These are phyloP conservation scores for Chytriomyces sp. DNA, from an alignment of 192 early-diverging fungal species.

Conservation along the genomic window DNA sequence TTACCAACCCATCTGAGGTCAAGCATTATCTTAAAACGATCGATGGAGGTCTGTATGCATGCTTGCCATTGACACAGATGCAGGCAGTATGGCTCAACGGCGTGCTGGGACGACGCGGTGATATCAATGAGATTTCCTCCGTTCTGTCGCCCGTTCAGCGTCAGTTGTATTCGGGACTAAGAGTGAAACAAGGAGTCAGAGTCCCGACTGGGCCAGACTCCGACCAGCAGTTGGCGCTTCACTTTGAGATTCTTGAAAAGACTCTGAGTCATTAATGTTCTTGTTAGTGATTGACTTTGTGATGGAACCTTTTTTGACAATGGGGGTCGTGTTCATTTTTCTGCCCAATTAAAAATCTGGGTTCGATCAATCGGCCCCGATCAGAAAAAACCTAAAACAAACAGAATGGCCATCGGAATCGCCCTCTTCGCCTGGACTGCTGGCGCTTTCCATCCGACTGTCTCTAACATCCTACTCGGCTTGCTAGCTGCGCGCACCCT, in stretches of 20 bases:
- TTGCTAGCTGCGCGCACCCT: no score
- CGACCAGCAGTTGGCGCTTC: neutral
- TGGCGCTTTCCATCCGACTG: no score
- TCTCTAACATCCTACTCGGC: no score
- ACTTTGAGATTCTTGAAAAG: neutral
- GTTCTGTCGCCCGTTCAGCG: neutral
- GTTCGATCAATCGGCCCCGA: no score
- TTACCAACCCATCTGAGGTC: neutral
- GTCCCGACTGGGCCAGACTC: neutral
- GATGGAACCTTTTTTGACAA: no score
- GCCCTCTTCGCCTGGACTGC: no score
- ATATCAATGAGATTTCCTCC: neutral
- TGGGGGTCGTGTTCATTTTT: no score
- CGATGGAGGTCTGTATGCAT: neutral
- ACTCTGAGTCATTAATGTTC: neutral
- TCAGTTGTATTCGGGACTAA: neutral
- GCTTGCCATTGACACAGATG: neutral
- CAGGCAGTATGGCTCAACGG: neutral
- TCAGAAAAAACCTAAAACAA: no score
- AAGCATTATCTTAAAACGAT: neutral
- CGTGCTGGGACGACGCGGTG: neutral
- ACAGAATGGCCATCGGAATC: no score
- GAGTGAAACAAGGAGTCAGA: neutral
- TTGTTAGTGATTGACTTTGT: no score
- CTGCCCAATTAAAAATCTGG: no score